Evolutionary conservation across 306 rosid species (phyloP), one percentile per base, ranked within the genome.

Genomic region (Quercus agrifolia): DNA sequence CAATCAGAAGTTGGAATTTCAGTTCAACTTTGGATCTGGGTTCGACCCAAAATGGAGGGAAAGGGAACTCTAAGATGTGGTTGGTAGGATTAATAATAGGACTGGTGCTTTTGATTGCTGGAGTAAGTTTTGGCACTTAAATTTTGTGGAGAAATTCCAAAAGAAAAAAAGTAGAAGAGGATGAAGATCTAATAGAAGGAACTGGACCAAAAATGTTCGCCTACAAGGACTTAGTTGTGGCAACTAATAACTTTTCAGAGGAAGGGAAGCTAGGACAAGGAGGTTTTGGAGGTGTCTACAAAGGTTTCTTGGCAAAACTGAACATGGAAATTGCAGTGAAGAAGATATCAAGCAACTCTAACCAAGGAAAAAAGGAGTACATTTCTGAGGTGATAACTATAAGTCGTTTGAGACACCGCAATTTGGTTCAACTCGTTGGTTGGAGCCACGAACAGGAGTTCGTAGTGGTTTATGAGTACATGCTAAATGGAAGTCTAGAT

Each of bases 281-380:
- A 6, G 88, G 89, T 11, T 88, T 88, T 79, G 89, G 92, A 6
- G 74, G 72, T 3, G 88, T 88, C 13, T 86, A 83, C 35, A 81
- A 59, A 74, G 91, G 91, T 2, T 79, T 68, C 15, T 21, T 85
- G 8, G 71, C 56, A 44, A 69, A 79, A 6, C 14, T 49, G 23
- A 71, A 82, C 54, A 52, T 74, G 18, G 51, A 66, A 56, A 87
- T 83, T 38, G 91, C 89, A 10, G 77, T 88, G 5, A 88, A 88
- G 80, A 83, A 73, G 64, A 63, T 78, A 15, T 83, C 87, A 35
- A 73, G 74, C 25, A 8, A 71, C 21, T 83, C 87, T 1, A 78
- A 11, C 7, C 89, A 88, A 44, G 91, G 86, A 13, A 59, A 49
- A 57, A 74, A 78, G 33, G 87, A 88, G 64, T 85, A 83, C 13